Conservation (phyloP, 495 filamentous ascomycete species). For the Articulospora tetracladia region DNA sequence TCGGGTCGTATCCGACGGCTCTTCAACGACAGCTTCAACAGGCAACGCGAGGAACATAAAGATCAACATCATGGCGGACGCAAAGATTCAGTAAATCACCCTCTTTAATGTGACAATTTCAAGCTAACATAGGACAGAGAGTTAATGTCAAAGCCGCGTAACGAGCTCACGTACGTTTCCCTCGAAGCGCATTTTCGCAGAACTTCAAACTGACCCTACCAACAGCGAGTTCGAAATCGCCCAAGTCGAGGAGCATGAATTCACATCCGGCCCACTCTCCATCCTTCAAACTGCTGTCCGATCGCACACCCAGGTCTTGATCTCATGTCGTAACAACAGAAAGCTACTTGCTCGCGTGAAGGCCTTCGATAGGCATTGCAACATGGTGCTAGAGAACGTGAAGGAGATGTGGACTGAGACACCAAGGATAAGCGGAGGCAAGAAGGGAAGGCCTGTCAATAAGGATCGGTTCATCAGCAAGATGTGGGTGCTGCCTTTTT, state of each 20-base stretch:
- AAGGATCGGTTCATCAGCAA: conserved; percentile 99
- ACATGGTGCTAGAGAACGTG: conserved; percentile 96
- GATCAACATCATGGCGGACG: conserved; percentile 59
- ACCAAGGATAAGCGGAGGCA: conserved; percentile 67
- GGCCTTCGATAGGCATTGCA: conserved; percentile 92
- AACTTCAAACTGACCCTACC: conserved; percentile 7
- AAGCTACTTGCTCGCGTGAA: conserved; percentile 79
- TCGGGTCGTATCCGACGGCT: conserved; percentile 14
- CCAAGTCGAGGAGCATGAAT: conserved; percentile 85
- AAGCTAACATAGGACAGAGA: conserved; percentile 49
- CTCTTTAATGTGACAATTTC: neutral
- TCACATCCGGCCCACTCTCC: conserved; percentile 80
- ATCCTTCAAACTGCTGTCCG: conserved; percentile 91
- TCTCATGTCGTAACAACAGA: conserved; percentile 85
- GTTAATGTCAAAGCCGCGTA: conserved; percentile 73
- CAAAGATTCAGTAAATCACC: conserved; percentile 67
- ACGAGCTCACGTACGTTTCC: conserved; percentile 70
- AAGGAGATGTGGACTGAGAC: conserved; percentile 99
- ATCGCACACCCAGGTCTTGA: conserved; percentile 83
- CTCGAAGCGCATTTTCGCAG: conserved; percentile 13
- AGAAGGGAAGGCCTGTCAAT: conserved; percentile 88
- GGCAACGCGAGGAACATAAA: conserved; percentile 24
- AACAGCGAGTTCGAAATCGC: conserved; percentile 83
- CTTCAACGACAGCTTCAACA: conserved; percentile 16
- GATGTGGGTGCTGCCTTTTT: conserved; percentile 58